Evolutionary conservation across 75 land plant genomes (phyloP).

Genomic region (Sequoiadendron giganteum): DNA sequence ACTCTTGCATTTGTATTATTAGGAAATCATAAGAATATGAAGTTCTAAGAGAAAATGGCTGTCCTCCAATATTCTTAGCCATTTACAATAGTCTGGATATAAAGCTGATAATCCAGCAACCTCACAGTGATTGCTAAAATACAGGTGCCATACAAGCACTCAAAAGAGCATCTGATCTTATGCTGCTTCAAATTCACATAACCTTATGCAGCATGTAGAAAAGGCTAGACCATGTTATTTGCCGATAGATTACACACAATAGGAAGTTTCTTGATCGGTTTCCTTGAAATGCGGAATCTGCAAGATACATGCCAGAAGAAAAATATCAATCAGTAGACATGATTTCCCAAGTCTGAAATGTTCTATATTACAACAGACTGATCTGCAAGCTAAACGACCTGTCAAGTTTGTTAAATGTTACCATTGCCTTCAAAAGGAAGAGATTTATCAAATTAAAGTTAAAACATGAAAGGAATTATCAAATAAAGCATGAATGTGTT

Average conservation of each 20-base stretch:
- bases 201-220: background rate
- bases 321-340: background rate
- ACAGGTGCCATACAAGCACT: background rate
- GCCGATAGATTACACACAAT: background rate
- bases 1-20: slow-evolving; percentile 8
- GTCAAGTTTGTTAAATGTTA: background rate
- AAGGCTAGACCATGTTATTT: background rate
- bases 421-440: background rate
- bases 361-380: background rate
- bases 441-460: background rate
- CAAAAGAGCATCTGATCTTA: background rate
- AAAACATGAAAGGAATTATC: background rate
- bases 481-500: background rate
- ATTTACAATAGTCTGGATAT: background rate
- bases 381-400: background rate
- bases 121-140: background rate
- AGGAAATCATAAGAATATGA: slow-evolving; percentile 4
- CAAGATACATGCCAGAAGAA: background rate
- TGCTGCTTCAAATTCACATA: slow-evolving; percentile 6
- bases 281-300: background rate
- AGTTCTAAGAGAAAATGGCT: slow-evolving; percentile 3
- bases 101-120: slow-evolving; percentile 10
- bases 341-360: background rate
- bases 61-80: background rate
- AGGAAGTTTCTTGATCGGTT: background rate